These are phyloP conservation scores for Dovyalis caffra DNA, from an alignment of 345 rosid species.

Conservation along the genomic window DNA sequence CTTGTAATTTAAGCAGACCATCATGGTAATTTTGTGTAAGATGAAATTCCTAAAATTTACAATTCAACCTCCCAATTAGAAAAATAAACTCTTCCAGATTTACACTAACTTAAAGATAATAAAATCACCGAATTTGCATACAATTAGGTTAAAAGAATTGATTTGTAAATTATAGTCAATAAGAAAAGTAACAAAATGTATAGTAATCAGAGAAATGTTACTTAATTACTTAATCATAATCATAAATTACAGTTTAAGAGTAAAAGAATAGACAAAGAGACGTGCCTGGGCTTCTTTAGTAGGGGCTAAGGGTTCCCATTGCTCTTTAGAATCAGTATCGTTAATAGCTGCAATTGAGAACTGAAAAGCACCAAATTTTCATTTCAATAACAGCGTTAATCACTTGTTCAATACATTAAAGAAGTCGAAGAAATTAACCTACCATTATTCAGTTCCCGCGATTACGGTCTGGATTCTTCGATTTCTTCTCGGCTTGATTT, in stretches of 20 bases:
- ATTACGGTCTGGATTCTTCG: no score
- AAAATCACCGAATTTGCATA: background rate
- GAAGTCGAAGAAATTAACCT: no score
- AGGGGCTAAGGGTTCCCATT: slow-evolving; percentile 99
- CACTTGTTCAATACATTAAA: no score
- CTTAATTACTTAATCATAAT: background rate
- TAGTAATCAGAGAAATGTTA: background rate
- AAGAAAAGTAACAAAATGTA: background rate
- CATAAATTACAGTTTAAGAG: background rate
- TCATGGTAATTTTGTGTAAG: slow-evolving; percentile 87
- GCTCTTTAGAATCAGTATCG: slow-evolving; percentile 70
- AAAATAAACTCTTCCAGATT: no score
- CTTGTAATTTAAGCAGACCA: slow-evolving; percentile 84
- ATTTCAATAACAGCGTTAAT: no score
- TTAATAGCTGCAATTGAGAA: slow-evolving; percentile 95
- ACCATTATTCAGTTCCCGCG: no score
- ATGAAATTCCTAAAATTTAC: slow-evolving; percentile 71
- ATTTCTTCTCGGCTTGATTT: no score
- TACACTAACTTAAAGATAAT: no score
- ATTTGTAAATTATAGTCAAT: background rate
- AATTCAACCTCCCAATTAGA: background rate
- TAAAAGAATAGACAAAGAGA: slow-evolving; percentile 1
- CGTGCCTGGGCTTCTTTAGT: slow-evolving; percentile 95
- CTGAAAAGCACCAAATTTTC: slow-evolving; percentile 34
- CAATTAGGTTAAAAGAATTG: background rate